Conservation (phyloP, 1,284 basidiomycete genomes). For the Schizopora paradoxa region DNA sequence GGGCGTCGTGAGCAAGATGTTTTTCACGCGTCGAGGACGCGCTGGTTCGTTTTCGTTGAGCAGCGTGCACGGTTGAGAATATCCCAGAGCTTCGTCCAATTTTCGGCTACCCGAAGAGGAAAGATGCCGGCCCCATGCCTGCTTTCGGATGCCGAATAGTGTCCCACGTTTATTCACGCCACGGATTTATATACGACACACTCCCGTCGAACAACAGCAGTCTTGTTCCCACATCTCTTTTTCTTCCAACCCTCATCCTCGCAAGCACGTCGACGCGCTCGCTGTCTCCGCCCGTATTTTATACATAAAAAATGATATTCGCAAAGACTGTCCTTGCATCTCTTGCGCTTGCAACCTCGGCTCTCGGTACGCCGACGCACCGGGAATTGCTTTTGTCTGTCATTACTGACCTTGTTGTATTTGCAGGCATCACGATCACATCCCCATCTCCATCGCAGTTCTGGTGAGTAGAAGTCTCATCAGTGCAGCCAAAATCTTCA, state of each 20-base stretch:
- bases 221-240: constrained; percentile 1
- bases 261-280: neutral
- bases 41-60: too few species aligned
- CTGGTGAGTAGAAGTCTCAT: constrained; percentile 25
- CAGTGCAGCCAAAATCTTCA: neutral
- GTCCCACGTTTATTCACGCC: too few species aligned
- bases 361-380: constrained; percentile 26
- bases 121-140: too few species aligned
- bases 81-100: too few species aligned
- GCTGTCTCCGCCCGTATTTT: too few species aligned
- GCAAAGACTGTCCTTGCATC: constrained; percentile 27
- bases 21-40: too few species aligned
- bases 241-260: constrained; percentile 5
- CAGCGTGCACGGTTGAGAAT: too few species aligned
- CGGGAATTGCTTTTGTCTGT: constrained; percentile 8
- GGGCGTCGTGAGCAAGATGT: too few species aligned
- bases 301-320: constrained; percentile 10
- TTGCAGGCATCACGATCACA: constrained; percentile 29
- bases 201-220: neutral
- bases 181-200: neutral
- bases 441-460: constrained; percentile 29
- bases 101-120: too few species aligned
- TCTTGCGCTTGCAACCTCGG: constrained; percentile 26
- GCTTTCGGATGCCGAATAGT: too few species aligned
- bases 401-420: constrained; percentile 1